Evolutionary conservation across 371 early-diverging fungal genomes (phyloP), one percentile per base, ranked within the genome.

Genomic region (Apophysomyces sp.): DNA sequence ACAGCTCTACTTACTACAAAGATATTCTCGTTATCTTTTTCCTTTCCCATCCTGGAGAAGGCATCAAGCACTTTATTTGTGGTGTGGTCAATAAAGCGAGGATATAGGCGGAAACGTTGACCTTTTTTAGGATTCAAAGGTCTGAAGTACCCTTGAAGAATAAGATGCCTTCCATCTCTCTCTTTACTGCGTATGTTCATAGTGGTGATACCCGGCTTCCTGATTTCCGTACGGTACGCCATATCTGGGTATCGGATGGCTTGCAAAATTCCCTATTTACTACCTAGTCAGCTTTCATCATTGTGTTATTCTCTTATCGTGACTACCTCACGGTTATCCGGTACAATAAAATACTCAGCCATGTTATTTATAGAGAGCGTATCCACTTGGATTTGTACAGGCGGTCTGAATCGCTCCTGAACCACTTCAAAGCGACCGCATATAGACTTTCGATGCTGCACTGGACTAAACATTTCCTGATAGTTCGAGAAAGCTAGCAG

Each of bases 191-290:
- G 29, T 8, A 66, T 40, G 31, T 66, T 49, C 24, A 64, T 40
- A 1, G 59, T 26, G 1, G 31, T 55, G 34, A 64, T 39, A 4
- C 3, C 21, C 9, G 55, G 16, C 2, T 62, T 65, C 13, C 51
- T 34, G 21, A 53, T 57, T 41, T 60, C 63, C 30, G 40, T 27
- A 16, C 69, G 54, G 27, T 65, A 68, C 13, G 56, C 31, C 30
- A 80, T 55, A 51, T 80, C 77, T 0, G 77, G 70, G 26, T 63
- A 80, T 24, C 31, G 28, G 13, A 74, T 71, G 0, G 71, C 67
- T 16, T 65, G 26, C 11, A 80, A 24, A n/a, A 69, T 64, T 2
- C 73, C 74, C 78, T 78, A 57, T 44, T 3, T 21, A 9, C 26
- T 39, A 3, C 24, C 5, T 57, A 16, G 49, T 3, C n/a, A n/a